Base-by-base conservation (phyloP, 1,284 basidiomycete genomes). In the Fomitiporia mediterranea region DNA sequence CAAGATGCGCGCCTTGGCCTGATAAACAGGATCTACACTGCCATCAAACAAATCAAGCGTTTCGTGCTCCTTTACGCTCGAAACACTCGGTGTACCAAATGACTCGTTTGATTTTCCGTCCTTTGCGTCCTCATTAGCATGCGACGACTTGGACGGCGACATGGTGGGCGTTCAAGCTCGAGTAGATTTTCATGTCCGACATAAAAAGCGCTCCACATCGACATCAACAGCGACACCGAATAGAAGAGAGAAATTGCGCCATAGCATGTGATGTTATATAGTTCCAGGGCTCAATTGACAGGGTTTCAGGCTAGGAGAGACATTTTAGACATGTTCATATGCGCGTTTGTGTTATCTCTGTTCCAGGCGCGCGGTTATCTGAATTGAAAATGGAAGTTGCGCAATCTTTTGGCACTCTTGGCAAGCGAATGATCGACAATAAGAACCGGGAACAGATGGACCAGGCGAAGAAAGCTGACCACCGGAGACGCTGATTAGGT, bases 1-100 rank as follows among this genome's bases (percentile, higher is more conserved):
- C 60, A 86, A 62, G 4, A 84, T 66, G n/a, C 68, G 73, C 0
- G 81, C 78, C 62, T 84, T 85, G 2, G 74, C 76, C 56, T 75
- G 73, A 61, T 84, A 84, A 1, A 80, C 72, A 1, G 79, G 76
- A 59, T 83, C 80, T 21, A 74, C 64, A 17, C 76, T 71, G n/a
- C 67, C 77, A 15, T 76, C 76, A 25, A 48, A 53, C 3, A 59
- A 37, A 27, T 59, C 50, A 17, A 59, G 44, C n/a, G 54, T 58
- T 34, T 54, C 51, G 3, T 48, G 43, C 6, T 56, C 55, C n/a
- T 37, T 39, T 11, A 37, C 27, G 23, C 39, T 52, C 23, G 23
- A 28, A 9, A 52, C 6, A 32, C 27, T 52, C 38, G 50, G 25
- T n/a, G 37, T 37, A 8, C 19, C 23, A 25, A 39, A 38, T 23